Evolutionary conservation across 345 rosid species (phyloP).

Genomic region (Murraya koenigii): DNA sequence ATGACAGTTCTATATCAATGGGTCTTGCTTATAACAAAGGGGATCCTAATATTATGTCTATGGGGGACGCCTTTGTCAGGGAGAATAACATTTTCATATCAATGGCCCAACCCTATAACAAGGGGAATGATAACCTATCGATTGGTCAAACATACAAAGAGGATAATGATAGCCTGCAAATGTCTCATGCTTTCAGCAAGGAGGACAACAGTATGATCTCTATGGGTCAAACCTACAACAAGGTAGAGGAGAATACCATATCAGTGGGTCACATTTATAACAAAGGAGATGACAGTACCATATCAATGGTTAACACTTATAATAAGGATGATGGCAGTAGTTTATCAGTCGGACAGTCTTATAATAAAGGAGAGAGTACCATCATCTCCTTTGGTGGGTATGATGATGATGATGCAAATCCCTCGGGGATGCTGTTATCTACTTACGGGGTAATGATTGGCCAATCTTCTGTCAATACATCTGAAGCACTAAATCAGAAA

Average conservation of each 20-base stretch:
- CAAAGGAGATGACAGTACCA: conserved; percentile 32
- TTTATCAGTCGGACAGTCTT: conserved; percentile 36
- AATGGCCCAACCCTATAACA: conserved; percentile 40
- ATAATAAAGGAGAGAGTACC: conserved; percentile 52
- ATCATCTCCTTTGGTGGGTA: conserved; percentile 65
- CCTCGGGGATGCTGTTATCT: conserved; percentile 37
- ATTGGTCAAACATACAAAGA: conserved; percentile 41
- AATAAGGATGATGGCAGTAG: conserved; percentile 26
- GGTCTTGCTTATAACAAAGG: conserved; percentile 32
- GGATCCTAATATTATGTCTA: conserved; percentile 23
- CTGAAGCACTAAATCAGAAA: conserved; percentile 26
- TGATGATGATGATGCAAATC: conserved; percentile 47
- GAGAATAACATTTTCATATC: conserved; percentile 44
- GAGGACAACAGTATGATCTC: conserved; percentile 39
- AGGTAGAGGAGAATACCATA: conserved; percentile 38
- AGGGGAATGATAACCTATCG: conserved; percentile 31
- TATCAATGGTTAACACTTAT: conserved; percentile 31
- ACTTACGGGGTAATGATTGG: conserved; percentile 49
- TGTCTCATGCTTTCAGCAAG: conserved; percentile 41
- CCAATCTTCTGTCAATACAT: conserved; percentile 28
- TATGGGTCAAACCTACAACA: conserved; percentile 44
- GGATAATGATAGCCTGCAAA: conserved; percentile 30
- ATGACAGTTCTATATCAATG: conserved; percentile 23
- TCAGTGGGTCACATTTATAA: conserved; percentile 41
- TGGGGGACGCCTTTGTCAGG: conserved; percentile 35